These are phyloP conservation scores for Urtica urens DNA, from an alignment of 306 rosid genomes.

Conservation along the genomic window DNA sequence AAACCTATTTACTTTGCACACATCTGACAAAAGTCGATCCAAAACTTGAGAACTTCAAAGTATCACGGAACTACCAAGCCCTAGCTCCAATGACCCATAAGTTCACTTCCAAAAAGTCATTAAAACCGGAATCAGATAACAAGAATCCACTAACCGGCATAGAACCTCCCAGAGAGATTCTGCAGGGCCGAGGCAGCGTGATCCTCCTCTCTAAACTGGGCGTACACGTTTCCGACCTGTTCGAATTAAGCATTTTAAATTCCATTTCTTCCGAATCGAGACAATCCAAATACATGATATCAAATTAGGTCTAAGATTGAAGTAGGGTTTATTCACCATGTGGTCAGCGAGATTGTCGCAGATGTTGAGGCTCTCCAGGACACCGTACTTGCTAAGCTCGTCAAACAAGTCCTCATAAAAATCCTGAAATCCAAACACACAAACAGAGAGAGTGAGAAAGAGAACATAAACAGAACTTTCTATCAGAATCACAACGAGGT, in stretches of 20 bases:
- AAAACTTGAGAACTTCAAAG: too few species aligned
- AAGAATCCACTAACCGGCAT: constrained; percentile 43
- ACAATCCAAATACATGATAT: neutral
- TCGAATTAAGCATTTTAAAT: neutral
- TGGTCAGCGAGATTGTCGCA: constrained; percentile 97
- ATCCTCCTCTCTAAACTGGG: constrained; percentile 81
- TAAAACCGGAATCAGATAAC: neutral
- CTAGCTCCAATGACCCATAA: too few species aligned
- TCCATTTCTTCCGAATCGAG: neutral
- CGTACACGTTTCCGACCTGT: constrained; percentile 93
- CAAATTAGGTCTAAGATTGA: neutral
- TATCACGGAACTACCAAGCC: too few species aligned
- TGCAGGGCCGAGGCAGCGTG: constrained; percentile 89
- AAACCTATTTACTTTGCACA: too few species aligned
- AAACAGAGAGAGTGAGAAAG: neutral
- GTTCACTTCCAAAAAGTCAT: neutral
- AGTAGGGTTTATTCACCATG: constrained; percentile 36
- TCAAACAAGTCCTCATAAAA: constrained; percentile 93
- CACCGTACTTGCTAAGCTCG: constrained; percentile 91
- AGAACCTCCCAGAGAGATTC: constrained; percentile 82
- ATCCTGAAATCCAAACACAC: constrained; percentile 27
- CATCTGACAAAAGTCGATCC: too few species aligned
- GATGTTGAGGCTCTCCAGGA: constrained; percentile 86
- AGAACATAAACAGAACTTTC: neutral
- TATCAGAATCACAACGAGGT: too few species aligned